Evolutionary conservation across 106 monocot species (phyloP), one percentile per base, ranked within the genome.

Genomic region (Dactylorhiza incarnata): DNA sequence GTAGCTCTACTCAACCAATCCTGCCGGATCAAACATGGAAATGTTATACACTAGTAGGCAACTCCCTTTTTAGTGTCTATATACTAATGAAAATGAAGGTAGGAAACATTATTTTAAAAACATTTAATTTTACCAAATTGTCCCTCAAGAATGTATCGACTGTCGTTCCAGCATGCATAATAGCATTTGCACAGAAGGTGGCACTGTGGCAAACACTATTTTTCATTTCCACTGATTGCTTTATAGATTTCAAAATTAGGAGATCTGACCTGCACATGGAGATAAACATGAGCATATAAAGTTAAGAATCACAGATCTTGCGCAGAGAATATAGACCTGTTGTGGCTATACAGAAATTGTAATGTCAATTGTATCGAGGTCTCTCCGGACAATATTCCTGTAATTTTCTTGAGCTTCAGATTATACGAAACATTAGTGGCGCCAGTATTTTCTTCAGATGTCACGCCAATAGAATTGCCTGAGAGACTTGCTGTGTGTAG

Each of bases 171-270:
- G 99, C 99, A 83, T 99, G 99, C 99, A 99, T 99, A 58, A 99
- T 76, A 53, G 99, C 99, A 80, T 99, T 99, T 45, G 99, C 91
- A 83, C 92, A 99, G 24, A 99, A 92, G 55, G 99, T 99, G 16
- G 99, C 94, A 86, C 99, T 99, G 75, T 99, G 94, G 59, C 99
- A 99, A 14, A 99, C 99, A 84, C 99, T 99, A 67, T 99, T 99
- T 80, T 94, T 89, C 92, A 90, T 92, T 84, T 99, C 99, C 63
- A 99, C 94, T 5, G 94, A 92, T 76, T 99, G 99, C 68, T 99
- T 99, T 83, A 99, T 99, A 65, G 99, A 89, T 80, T 92, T 99
- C 74, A 99, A 71, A 78, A 99, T 99, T 72, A 88, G 85, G 77
- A 99, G 91, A 74, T 99, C 99, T 9, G 99, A 94, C 82, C 99